phyloP scores from a whole-genome alignment of 495 filamentous ascomycete species.

The Glutinoglossum americanum region DNA sequence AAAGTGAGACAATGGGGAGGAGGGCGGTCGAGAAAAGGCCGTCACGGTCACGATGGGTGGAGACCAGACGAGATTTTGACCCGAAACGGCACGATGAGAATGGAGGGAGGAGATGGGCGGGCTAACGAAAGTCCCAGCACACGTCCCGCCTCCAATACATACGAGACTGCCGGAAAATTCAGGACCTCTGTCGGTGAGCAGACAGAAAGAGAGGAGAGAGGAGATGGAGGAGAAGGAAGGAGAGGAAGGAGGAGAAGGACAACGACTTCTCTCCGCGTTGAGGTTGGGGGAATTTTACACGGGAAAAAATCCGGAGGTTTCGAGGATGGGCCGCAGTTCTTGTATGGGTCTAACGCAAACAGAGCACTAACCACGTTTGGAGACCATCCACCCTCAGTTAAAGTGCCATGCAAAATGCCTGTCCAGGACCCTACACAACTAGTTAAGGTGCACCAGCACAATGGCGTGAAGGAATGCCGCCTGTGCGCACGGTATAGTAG shows the following conservation, averaged over 20 bases:
- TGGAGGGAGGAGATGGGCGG: not conserved
- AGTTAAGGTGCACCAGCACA: no score
- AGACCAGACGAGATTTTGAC: conserved; percentile 2
- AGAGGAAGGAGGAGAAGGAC: conserved; percentile 15
- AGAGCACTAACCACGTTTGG: not conserved
- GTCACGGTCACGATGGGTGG: not conserved
- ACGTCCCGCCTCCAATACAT: conserved; percentile 13
- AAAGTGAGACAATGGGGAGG: not conserved
- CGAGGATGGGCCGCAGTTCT: not conserved
- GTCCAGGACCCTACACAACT: not conserved
- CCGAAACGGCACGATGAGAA: conserved; percentile 1
- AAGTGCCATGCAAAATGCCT: not conserved
- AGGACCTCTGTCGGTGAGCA: conserved; percentile 4
- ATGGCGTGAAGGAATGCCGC: no score
- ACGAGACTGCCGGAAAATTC: conserved; percentile 14
- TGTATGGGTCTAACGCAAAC: conserved; percentile 1
- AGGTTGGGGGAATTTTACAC: not conserved
- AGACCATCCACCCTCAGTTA: not conserved
- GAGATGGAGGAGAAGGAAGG: conserved; percentile 5
- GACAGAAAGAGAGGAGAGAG: conserved; percentile 4
- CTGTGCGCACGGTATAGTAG: not conserved
- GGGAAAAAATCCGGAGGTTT: not conserved
- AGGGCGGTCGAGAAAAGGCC: not conserved
- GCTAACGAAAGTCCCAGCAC: conserved; percentile 15
- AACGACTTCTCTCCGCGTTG: conserved; percentile 6